These are phyloP conservation scores for Mycena sp. DNA, from an alignment of 1,284 basidiomycete species.

Conservation along the genomic window DNA sequence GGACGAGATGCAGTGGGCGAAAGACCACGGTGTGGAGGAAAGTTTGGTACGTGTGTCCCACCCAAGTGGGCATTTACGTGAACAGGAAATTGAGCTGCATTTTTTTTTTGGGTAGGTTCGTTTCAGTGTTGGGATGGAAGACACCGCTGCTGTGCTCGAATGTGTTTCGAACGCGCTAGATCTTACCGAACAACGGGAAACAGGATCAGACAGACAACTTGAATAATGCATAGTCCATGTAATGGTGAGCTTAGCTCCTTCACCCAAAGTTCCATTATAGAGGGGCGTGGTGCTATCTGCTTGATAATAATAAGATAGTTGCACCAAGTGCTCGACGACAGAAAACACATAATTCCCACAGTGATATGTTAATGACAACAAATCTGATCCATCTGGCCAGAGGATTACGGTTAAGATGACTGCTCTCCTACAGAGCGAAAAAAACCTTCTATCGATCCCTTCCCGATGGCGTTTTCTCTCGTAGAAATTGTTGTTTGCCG, in stretches of 20 bases:
- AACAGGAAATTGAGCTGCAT: not conserved
- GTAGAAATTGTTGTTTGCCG: not conserved
- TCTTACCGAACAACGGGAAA: no score
- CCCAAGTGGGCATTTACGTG: constrained; percentile 70
- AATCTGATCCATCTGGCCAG: not conserved
- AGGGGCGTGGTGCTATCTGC: no score
- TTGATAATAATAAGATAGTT: no score
- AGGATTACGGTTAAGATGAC: not conserved
- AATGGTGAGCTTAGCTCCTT: no score
- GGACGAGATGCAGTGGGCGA: constrained; percentile 93
- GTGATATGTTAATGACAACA: no score
- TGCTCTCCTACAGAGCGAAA: no score
- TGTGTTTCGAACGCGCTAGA: constrained; percentile 78
- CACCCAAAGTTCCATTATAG: no score
- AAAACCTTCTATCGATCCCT: not conserved
- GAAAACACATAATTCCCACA: no score
- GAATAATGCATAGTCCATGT: no score
- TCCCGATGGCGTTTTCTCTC: not conserved
- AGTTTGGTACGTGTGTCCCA: no score
- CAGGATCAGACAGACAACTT: no score
- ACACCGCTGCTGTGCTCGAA: constrained; percentile 62
- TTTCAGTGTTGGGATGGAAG: constrained; percentile 91
- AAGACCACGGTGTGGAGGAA: constrained; percentile 80
- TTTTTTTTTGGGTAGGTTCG: constrained; percentile 6
- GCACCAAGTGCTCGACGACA: no score